A percentile compares a stretch with the other conserved stretches of the same genome.
Evolutionary conservation across 352 stramenopile species (phyloP).

Genomic region (Globisporangium mamillatum): DNA sequence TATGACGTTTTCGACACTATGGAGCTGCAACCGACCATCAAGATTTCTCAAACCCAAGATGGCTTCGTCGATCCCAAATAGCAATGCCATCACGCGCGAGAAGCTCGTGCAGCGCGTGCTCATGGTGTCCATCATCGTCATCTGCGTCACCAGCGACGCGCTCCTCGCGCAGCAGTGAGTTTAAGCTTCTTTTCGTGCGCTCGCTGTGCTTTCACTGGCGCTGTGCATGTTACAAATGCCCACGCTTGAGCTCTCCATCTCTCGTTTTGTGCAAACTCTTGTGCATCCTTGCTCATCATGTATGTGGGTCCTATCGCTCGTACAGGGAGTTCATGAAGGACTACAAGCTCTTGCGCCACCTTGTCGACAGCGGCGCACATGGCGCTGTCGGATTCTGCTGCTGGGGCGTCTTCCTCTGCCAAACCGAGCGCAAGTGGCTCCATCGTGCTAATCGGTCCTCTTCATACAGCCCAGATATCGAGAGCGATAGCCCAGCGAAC

Average conservation of each 20-base stretch:
- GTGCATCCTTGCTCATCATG: background rate
- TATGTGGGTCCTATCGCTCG: background rate
- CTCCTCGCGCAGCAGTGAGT: slow-evolving; percentile 51
- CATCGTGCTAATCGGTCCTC: background rate
- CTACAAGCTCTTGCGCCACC: slow-evolving; percentile 44
- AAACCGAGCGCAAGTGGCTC: slow-evolving; percentile 16
- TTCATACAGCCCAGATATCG: slow-evolving; percentile 10
- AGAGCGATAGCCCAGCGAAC: background rate
- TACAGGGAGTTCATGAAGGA: slow-evolving; percentile 28
- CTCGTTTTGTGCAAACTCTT: no score
- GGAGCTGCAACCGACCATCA: no score
- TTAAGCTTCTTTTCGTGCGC: no score
- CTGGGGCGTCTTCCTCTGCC: slow-evolving; percentile 61
- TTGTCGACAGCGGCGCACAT: slow-evolving; percentile 65
- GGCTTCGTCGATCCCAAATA: background rate
- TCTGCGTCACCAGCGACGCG: slow-evolving; percentile 52
- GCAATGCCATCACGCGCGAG: background rate
- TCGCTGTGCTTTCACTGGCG: no score
- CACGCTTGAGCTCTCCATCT: no score
- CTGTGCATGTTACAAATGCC: no score
- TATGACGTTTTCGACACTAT: no score
- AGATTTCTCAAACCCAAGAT: background rate
- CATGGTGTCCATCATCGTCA: slow-evolving; percentile 41
- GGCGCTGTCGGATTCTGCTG: slow-evolving; percentile 49
- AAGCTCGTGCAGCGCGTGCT: slow-evolving; percentile 28